Percentiles rank a stretch among this genome's conserved stretches.
Conservation (phyloP, 495 filamentous ascomycete genomes). For the Terfezia boudieri region DNA sequence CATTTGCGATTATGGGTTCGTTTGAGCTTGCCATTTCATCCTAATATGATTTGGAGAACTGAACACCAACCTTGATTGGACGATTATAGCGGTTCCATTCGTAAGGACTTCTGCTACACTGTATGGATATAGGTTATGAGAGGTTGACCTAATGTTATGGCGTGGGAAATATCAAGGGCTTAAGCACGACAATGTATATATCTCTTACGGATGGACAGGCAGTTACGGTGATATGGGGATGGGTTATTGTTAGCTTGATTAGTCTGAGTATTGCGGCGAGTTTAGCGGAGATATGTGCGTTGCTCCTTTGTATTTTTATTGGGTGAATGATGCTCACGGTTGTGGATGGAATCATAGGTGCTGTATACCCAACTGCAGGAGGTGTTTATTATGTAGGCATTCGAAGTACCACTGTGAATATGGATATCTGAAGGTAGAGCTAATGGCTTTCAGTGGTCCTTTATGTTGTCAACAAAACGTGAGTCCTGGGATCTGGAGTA, state of each 20-base stretch:
- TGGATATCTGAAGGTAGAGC: background rate
- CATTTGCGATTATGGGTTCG: constrained; percentile 21
- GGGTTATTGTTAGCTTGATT: constrained; percentile 25
- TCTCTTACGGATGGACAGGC: constrained; percentile 40
- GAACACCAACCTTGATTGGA: background rate
- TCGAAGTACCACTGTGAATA: background rate
- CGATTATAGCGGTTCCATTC: constrained; percentile 11
- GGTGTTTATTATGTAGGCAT: constrained; percentile 27
- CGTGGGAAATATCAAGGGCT: constrained; percentile 8
- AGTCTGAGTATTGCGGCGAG: constrained; percentile 24
- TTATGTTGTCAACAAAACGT: constrained; percentile 25
- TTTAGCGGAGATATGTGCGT: constrained; percentile 24
- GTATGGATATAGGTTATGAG: background rate
- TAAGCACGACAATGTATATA: constrained; percentile 40
- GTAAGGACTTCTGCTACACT: constrained; percentile 3
- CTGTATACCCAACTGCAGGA: constrained; percentile 25
- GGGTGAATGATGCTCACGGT: background rate
- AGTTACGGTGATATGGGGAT: constrained; percentile 27
- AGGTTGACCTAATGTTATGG: background rate
- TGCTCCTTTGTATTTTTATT: background rate
- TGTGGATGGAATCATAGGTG: background rate
- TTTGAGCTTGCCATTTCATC: background rate
- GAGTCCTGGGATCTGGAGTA: background rate
- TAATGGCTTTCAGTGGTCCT: constrained; percentile 13
- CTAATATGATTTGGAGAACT: background rate